Evolutionary conservation across 1,284 basidiomycete species (phyloP), one percentile per base, ranked within the genome.

Genomic region (Tylopilus sp.): DNA sequence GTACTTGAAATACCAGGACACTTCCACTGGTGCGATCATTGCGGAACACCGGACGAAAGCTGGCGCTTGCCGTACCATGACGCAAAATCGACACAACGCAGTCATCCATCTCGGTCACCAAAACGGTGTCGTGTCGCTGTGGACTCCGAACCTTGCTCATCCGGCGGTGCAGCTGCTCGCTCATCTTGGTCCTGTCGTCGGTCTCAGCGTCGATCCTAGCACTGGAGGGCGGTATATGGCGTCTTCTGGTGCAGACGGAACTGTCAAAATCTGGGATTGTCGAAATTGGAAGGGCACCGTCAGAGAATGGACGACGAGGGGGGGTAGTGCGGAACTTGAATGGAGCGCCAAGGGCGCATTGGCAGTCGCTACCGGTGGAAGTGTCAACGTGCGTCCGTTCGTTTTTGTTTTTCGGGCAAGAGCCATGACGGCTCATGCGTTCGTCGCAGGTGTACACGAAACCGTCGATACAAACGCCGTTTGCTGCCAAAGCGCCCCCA

Each of bases 1-100:
- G 1, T 92, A 87, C 66, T 76, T 99, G 2, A 96, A 96, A 72
- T 99, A 98, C 70, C 94, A 97, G 72, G 96, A 99, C 65, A 95
- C 92, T 0, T 95, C 94, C 2, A 99, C 95, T 0, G 96, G 96
- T 15, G 78, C 85, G 50, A 77, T 97, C 46, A 76, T 99, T 31
- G 82, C 86, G 34, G 86, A 94, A 67, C 92, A 96, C 66, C 83
- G 91, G n/a, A 95, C 92, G 3, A 91, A 89, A 60, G 77, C 95
- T 25, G 96, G 97, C 10, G 79, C 89, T 23, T 94, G 91, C 57
- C 78, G 76, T 21, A 82, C 89, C 28, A 92, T 99, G 85, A 76
- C 91, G 0, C 95, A 98, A 73, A 98, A 99, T 67, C 72, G 78
- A 6, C 88, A 97, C 72, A 89, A 87, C 64, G 95, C 92, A 15